Conservation (phyloP, 495 filamentous ascomycete species). For the Geoglossum glabrum region DNA sequence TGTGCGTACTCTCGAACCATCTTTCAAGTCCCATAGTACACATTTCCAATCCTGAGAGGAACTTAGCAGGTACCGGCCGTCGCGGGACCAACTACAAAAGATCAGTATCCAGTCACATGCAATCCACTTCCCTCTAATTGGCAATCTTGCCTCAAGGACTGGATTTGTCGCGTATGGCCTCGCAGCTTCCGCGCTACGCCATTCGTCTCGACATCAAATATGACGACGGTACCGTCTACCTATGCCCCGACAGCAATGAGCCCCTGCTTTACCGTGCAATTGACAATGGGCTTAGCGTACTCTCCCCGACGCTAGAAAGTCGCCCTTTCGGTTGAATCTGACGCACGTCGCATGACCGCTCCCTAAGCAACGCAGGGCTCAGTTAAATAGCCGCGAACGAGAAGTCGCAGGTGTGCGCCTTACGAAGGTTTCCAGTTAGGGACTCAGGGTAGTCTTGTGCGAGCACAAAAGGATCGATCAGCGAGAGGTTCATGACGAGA, state of each 20-base stretch:
- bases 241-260: constrained; percentile 10
- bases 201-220: constrained; percentile 94
- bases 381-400: background rate
- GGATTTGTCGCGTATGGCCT: constrained; percentile 78
- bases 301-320: constrained; percentile 82
- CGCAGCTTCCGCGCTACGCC: constrained; percentile 82
- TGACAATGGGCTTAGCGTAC: constrained; percentile 12
- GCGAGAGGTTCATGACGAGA: constrained; percentile 52
- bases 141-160: constrained; percentile 41
- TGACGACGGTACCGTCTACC: constrained; percentile 78
- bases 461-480: constrained; percentile 65
- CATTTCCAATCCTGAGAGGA: constrained; percentile 91
- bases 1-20: constrained; percentile 44
- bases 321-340: constrained; percentile 83
- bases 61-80: constrained; percentile 82
- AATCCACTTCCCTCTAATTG: background rate
- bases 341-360: constrained; percentile 48
- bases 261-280: constrained; percentile 1
- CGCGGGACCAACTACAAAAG: constrained; percentile 62
- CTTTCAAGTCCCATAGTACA: constrained; percentile 80
- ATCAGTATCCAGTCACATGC: constrained; percentile 3
- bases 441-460: constrained; percentile 89
- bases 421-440: constrained; percentile 66
- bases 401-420: constrained; percentile 33
- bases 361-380: constrained; percentile 17